phyloP scores from a whole-genome alignment of 306 rosid genomes.

The Trifolium dubium region DNA sequence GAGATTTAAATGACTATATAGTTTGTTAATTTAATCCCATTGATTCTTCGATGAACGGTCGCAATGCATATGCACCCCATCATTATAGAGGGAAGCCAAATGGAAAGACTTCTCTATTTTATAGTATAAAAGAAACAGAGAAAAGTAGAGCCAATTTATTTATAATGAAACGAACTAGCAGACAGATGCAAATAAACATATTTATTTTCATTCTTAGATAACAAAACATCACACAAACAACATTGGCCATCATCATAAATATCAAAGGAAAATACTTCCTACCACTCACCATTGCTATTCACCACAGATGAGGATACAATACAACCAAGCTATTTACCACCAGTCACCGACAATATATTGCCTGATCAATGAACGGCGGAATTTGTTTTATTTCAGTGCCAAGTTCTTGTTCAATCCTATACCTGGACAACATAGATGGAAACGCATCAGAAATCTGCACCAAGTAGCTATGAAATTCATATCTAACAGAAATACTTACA shows the following conservation, averaged over 20 bases:
- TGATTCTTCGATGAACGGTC: not conserved
- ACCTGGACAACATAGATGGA: slow-evolving; percentile 53
- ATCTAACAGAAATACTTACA: slow-evolving; percentile 57
- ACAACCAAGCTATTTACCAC: slow-evolving; percentile 48
- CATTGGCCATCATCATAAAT: slow-evolving; percentile 6
- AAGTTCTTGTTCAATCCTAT: slow-evolving; percentile 97
- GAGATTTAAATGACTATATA: not conserved
- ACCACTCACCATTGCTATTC: slow-evolving; percentile 54
- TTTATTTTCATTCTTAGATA: slow-evolving; percentile 6
- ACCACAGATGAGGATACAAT: slow-evolving; percentile 44
- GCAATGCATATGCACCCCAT: not conserved
- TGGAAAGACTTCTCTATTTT: slow-evolving; percentile 10
- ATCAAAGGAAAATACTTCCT: not conserved
- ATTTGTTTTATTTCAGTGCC: slow-evolving; percentile 97
- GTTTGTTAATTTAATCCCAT: not conserved
- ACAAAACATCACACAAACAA: slow-evolving; percentile 21
- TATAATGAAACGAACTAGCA: slow-evolving; percentile 4
- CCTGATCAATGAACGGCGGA: slow-evolving; percentile 98
- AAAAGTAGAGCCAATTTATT: not conserved
- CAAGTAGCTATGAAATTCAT: slow-evolving; percentile 22
- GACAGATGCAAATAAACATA: not conserved
- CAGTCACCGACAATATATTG: slow-evolving; percentile 84
- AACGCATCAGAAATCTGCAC: slow-evolving; percentile 22
- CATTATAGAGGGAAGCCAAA: not conserved
- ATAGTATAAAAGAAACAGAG: not conserved